Conservation (phyloP, 805 yeast genomes). For the Starmerella bombicola region DNA sequence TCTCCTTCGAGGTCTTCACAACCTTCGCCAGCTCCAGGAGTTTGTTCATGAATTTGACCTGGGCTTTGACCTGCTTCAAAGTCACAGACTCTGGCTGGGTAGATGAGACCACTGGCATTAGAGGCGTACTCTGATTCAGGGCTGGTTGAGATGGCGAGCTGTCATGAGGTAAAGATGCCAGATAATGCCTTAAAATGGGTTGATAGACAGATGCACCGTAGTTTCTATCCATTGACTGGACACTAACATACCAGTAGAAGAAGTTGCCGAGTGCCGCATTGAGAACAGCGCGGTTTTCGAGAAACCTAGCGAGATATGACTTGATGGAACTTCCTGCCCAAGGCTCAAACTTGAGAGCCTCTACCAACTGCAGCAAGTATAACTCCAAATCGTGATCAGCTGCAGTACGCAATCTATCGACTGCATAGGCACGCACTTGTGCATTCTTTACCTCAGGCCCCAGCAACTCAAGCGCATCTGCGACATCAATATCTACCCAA, state of each 20-base stretch:
- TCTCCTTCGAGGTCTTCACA: conserved; percentile 55
- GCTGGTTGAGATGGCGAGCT: conserved; percentile 5
- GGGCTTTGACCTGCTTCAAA: conserved; percentile 32
- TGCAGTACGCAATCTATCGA: conserved; percentile 65
- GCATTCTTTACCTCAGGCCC: conserved; percentile 65
- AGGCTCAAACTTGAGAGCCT: conserved; percentile 74
- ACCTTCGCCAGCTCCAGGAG: conserved; percentile 53
- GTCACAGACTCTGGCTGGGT: conserved; percentile 8
- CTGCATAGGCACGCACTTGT: conserved; percentile 75
- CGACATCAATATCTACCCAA: conserved; percentile 68
- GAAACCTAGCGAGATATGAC: conserved; percentile 39
- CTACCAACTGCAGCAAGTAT: conserved; percentile 79
- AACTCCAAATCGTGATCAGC: conserved; percentile 67
- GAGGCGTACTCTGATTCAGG: conserved; percentile 3
- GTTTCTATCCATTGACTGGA: conserved; percentile 62
- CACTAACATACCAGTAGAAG: conserved; percentile 84
- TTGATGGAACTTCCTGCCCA: conserved; percentile 17
- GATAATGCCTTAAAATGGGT: conserved; percentile 38
- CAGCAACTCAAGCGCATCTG: conserved; percentile 73
- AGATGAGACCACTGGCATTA: not conserved
- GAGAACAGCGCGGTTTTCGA: conserved; percentile 56
- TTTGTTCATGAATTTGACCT: conserved; percentile 55
- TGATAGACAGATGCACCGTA: conserved; percentile 34
- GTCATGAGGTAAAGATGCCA: conserved; percentile 27
- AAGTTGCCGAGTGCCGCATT: conserved; percentile 63